Evolutionary conservation across 306 rosid genomes (phyloP).

Genomic region (Cyclanthera cordifolia): DNA sequence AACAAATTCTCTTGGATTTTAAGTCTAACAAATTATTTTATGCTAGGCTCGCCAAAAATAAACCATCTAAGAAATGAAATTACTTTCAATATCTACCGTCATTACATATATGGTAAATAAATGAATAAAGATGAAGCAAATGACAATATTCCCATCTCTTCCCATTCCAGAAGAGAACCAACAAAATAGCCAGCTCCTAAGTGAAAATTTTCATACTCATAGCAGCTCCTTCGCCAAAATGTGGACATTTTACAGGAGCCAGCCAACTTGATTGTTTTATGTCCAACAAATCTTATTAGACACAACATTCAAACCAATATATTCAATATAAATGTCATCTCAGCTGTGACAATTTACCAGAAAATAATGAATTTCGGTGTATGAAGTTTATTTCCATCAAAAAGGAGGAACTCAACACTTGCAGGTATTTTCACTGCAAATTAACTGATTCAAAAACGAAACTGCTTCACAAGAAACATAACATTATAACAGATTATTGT

Average conservation of each 20-base stretch:
- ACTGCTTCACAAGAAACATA: constrained; percentile 28
- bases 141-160: too few relatives aligned
- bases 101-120: too few relatives aligned
- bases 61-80: too few relatives aligned
- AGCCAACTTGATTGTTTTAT: background rate
- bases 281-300: background rate
- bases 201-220: too few relatives aligned
- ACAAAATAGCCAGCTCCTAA: too few relatives aligned
- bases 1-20: too few relatives aligned
- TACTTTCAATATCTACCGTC: too few relatives aligned
- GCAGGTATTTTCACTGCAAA: constrained; percentile 39
- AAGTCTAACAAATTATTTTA: too few relatives aligned
- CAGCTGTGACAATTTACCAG: constrained; percentile 9
- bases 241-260: background rate
- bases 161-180: too few relatives aligned
- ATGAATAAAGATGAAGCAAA: too few relatives aligned
- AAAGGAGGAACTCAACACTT: constrained; percentile 12
- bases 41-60: too few relatives aligned
- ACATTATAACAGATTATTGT: constrained; percentile 43
- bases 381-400: constrained; percentile 14
- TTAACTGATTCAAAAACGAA: constrained; percentile 26
- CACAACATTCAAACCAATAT: background rate
- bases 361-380: constrained; percentile 7
- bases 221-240: too few relatives aligned
- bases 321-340: background rate